phyloP scores from a whole-genome alignment of 148 eudicot genomes.

The Rhododendron kiyosumense region DNA sequence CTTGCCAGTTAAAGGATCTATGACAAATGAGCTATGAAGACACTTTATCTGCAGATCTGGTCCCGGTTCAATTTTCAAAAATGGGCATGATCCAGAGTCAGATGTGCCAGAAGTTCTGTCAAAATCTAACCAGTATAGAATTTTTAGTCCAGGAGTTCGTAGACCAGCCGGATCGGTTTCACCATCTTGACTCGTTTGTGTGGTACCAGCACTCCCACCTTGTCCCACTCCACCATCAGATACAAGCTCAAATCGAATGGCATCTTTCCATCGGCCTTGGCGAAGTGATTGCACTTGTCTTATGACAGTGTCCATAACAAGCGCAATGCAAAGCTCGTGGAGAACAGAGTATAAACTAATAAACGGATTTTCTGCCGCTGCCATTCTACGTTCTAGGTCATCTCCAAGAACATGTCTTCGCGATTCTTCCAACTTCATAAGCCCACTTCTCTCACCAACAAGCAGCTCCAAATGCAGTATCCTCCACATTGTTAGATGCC shows the following conservation, averaged over 20 bases:
- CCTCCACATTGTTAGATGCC: slow-evolving; percentile 92
- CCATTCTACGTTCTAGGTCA: slow-evolving; percentile 98
- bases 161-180: slow-evolving; percentile 70
- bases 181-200: slow-evolving; percentile 71
- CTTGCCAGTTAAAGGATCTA: slow-evolving; percentile 79
- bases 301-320: slow-evolving; percentile 90
- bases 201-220: slow-evolving; percentile 47
- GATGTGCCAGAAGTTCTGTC: slow-evolving; percentile 52
- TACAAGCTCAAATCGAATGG: slow-evolving; percentile 87
- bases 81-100: slow-evolving; percentile 67
- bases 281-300: slow-evolving; percentile 81
- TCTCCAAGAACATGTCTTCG: slow-evolving; percentile 86
- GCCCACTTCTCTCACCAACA: slow-evolving; percentile 93
- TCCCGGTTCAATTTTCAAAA: slow-evolving; percentile 86
- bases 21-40: slow-evolving; percentile 78
- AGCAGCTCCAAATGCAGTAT: slow-evolving; percentile 96
- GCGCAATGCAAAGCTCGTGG: slow-evolving; percentile 90
- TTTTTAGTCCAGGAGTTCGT: slow-evolving; percentile 82
- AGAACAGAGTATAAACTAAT: slow-evolving; percentile 69
- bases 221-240: slow-evolving; percentile 62
- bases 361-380: slow-evolving; percentile 89
- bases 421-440: slow-evolving; percentile 71
- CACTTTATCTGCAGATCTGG: slow-evolving; percentile 80
- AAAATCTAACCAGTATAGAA: slow-evolving; percentile 84
- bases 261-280: slow-evolving; percentile 96